These are phyloP conservation scores for Onygena corvina DNA, from an alignment of 2,329 filamentous ascomycete species.

Conservation along the genomic window DNA sequence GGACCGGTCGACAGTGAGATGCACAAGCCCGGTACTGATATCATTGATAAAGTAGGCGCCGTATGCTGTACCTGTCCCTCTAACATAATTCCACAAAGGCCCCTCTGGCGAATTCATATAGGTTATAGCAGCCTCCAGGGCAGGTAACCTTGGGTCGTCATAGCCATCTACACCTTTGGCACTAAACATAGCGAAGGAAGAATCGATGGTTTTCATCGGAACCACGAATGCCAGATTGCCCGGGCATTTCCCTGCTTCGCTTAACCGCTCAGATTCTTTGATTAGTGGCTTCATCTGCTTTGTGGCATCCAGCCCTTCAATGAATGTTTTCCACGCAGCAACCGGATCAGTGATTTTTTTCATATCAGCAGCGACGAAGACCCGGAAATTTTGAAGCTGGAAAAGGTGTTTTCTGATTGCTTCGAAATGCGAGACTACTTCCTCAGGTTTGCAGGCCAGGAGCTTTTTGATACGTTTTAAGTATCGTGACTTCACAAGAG, in stretches of 20 bases:
- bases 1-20: slow-evolving; percentile 79
- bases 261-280: slow-evolving; percentile 59
- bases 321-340: slow-evolving; percentile 61
- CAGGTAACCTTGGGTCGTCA: slow-evolving; percentile 63
- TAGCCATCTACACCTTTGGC: slow-evolving; percentile 63
- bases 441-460: slow-evolving; percentile 61
- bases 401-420: slow-evolving; percentile 64
- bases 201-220: slow-evolving; percentile 85
- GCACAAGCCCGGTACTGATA: slow-evolving; percentile 64
- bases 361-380: slow-evolving; percentile 73
- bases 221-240: slow-evolving; percentile 68
- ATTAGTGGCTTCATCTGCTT: slow-evolving; percentile 57
- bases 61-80: slow-evolving; percentile 87
- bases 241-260: slow-evolving; percentile 58
- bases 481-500: slow-evolving; percentile 76
- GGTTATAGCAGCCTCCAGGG: slow-evolving; percentile 73
- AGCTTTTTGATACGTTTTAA: slow-evolving; percentile 74
- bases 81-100: slow-evolving; percentile 84
- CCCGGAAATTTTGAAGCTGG: slow-evolving; percentile 70
- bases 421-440: slow-evolving; percentile 66
- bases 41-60: slow-evolving; percentile 69
- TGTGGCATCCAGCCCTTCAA: slow-evolving; percentile 40
- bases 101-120: slow-evolving; percentile 92
- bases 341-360: slow-evolving; percentile 62
- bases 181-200: slow-evolving; percentile 71